These are phyloP conservation scores for Xylariomycetidae sp. DNA, from an alignment of 2,329 filamentous ascomycete genomes.

Conservation along the genomic window DNA sequence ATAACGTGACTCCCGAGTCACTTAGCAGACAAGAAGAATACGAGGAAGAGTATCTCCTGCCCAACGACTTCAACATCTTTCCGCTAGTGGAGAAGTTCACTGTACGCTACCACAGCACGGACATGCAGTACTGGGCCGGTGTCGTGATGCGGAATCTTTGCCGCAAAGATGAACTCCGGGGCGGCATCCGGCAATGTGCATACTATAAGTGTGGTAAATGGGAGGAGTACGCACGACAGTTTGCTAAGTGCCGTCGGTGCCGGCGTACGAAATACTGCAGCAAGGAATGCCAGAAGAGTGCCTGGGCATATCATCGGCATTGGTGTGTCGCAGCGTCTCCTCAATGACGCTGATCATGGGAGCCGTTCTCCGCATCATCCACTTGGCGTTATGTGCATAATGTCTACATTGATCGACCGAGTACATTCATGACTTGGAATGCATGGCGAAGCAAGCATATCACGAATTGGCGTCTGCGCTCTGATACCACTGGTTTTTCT, in stretches of 20 bases:
- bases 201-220: constrained; percentile 98
- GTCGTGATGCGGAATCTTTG: constrained; percentile 99
- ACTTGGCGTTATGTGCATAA: constrained; percentile 30
- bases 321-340: constrained; percentile 87
- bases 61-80: constrained; percentile 97
- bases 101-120: constrained; percentile 85
- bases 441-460: constrained; percentile 35
- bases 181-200: constrained; percentile 93
- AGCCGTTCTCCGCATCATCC: constrained; percentile 8
- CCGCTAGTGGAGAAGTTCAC: constrained; percentile 98
- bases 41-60: constrained; percentile 82
- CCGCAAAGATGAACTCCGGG: constrained; percentile 91
- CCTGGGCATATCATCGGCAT: constrained; percentile 96
- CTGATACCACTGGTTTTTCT: constrained; percentile 33
- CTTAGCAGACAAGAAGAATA: constrained; percentile 52
- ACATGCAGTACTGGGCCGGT: constrained; percentile 99
- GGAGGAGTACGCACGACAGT: constrained; percentile 95
- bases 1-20: constrained; percentile 42
- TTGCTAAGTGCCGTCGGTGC: constrained; percentile 95
- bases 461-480: constrained; percentile 33
- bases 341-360: constrained; percentile 32
- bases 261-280: constrained; percentile 98
- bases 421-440: constrained; percentile 28
- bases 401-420: constrained; percentile 28
- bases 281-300: constrained; percentile 99